Evolutionary conservation across 2,329 filamentous ascomycete genomes (phyloP), one percentile per base, ranked within the genome.

Genomic region (Trichoderma sp.): DNA sequence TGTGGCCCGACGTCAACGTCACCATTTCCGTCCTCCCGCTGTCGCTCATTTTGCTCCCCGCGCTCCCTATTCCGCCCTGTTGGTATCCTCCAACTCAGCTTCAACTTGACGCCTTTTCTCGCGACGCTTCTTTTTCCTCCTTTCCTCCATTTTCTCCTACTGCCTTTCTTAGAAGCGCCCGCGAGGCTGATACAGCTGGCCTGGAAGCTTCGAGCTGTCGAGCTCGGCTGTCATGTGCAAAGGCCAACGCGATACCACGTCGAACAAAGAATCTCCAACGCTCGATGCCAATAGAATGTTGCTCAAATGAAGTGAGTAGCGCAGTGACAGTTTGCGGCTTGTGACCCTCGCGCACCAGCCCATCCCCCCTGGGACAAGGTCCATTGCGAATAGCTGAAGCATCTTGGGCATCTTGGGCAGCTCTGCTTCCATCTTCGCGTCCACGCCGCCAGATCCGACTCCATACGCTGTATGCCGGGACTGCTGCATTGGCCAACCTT

Each of bases 241-340:
- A 65, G 32, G 51, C 51, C 37, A 58, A 58, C 63, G 34, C 63
- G 63, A 66, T 43, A 46, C 63, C 34, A 26, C 39, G 34, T 24
- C 59, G 16, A 34, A 30, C 51, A 66, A 58, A 49, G 28, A 51
- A 14, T 46, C 18, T 46, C 59, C 43, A 14, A 10, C 37, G 43
- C 26, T 32, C 46, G 34, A 46, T 56, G 63, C 46, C 49, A 55
- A 68, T 70, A 71, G 66, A 60, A 73, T 72, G 72, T 67, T 71
- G 65, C 69, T 51, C 59, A 49, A 54, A 60, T 65, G 59, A 72
- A 66, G 71, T 73, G 68, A 59, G 71, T 60, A 39, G 46, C 32
- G 21, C 59, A 37, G 21, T 14, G 30, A 4, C 26, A 49, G 39
- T 10, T 18, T 52, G 34, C 26, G 13, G 51, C 46, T 54, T 26